Evolutionary conservation across 2,329 filamentous ascomycete genomes (phyloP).

Genomic region (Dothistroma septosporum): DNA sequence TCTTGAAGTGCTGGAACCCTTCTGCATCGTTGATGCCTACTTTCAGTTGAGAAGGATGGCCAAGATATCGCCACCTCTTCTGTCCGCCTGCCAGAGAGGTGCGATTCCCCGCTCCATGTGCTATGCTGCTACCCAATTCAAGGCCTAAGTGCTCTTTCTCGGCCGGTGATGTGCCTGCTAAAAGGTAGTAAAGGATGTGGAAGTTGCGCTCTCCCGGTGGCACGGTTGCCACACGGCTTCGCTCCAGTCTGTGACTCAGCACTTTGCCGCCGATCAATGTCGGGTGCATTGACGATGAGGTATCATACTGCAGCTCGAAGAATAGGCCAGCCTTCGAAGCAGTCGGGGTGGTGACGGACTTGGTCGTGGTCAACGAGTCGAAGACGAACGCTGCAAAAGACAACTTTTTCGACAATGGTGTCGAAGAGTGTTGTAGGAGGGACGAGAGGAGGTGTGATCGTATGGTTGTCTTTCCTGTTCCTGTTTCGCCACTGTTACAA

Average conservation of each 20-base stretch:
- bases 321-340: conserved; percentile 94
- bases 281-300: conserved; percentile 75
- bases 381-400: conserved; percentile 94
- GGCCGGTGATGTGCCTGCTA: conserved; percentile 83
- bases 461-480: conserved; percentile 91
- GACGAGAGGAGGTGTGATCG: conserved; percentile 83
- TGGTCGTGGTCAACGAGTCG: conserved; percentile 92
- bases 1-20: conserved; percentile 97
- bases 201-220: conserved; percentile 96
- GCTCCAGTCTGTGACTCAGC: conserved; percentile 85
- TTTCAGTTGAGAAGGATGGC: conserved; percentile 93
- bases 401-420: conserved; percentile 86
- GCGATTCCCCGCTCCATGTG: conserved; percentile 55
- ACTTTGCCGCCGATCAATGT: conserved; percentile 91
- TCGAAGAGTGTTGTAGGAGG: conserved; percentile 83
- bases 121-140: conserved; percentile 41
- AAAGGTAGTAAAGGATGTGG: conserved; percentile 90
- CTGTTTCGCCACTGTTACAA: conserved; percentile 75
- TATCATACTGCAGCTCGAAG: conserved; percentile 96
- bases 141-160: conserved; percentile 83
- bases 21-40: conserved; percentile 94
- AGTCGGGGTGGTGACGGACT: conserved; percentile 90
- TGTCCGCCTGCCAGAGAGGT: conserved; percentile 54
- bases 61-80: conserved; percentile 92
- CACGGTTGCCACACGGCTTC: conserved; percentile 84